A percentile compares a stretch with the other conserved stretches of the same genome.
These are phyloP conservation scores for Emericellopsis terricola DNA, from an alignment of 495 filamentous ascomycete species.

Conservation along the genomic window DNA sequence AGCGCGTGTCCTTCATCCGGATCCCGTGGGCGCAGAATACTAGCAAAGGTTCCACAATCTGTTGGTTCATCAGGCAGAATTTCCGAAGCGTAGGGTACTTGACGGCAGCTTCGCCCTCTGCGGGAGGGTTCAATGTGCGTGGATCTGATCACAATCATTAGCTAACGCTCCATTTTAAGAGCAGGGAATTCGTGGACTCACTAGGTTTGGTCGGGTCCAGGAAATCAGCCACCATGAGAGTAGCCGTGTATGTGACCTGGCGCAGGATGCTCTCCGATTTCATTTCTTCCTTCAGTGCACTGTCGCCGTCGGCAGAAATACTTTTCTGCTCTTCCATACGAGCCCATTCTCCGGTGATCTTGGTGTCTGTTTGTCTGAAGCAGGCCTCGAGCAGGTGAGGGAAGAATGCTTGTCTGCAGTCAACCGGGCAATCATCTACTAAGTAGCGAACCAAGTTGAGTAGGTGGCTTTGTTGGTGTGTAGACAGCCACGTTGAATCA, in stretches of 20 bases:
- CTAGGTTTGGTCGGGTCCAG: conserved; percentile 51
- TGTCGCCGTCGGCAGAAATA: conserved; percentile 34
- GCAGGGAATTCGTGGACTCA: conserved; percentile 14
- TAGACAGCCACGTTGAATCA: conserved; percentile 68
- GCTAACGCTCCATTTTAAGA: background rate
- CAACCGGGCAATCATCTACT: conserved; percentile 76
- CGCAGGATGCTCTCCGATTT: conserved; percentile 90
- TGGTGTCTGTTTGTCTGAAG: conserved; percentile 70
- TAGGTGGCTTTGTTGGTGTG: conserved; percentile 82
- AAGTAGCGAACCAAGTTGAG: conserved; percentile 72
- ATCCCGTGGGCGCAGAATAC: conserved; percentile 83
- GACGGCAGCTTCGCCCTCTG: conserved; percentile 2
- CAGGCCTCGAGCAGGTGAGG: conserved; percentile 69
- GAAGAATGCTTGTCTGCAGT: conserved; percentile 60
- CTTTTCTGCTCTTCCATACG: conserved; percentile 38
- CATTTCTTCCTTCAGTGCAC: conserved; percentile 80
- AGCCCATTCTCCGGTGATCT: conserved; percentile 77
- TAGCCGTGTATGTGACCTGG: conserved; percentile 81
- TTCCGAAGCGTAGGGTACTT: conserved; percentile 40
- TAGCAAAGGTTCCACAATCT: conserved; percentile 72
- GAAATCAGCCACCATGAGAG: conserved; percentile 75
- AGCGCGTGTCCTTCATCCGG: conserved; percentile 77
- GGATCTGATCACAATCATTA: background rate
- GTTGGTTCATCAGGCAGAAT: conserved; percentile 63
- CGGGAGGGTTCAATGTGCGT: background rate